These are phyloP conservation scores for Globisporangium abappressorium DNA, from an alignment of 352 stramenopile genomes.

Conservation along the genomic window DNA sequence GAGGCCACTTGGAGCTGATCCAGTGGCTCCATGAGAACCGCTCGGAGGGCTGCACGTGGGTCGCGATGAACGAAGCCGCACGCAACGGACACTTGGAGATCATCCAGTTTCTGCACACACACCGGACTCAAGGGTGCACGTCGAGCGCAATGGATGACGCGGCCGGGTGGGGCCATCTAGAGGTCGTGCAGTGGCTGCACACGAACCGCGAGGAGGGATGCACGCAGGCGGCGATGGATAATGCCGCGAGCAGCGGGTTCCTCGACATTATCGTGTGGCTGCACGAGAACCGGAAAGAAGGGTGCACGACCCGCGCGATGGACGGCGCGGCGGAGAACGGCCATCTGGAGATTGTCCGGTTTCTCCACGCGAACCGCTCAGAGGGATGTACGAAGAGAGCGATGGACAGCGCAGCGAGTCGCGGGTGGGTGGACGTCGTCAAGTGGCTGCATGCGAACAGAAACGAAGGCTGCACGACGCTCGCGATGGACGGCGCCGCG, in stretches of 20 bases:
- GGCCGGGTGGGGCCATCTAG: constrained; percentile 11
- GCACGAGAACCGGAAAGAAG: constrained; percentile 4
- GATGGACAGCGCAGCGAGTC: constrained; percentile 11
- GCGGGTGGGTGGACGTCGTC: constrained; percentile 12
- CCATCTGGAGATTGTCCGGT: constrained; percentile 8
- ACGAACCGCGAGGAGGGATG: constrained; percentile 7
- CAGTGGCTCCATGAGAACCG: constrained; percentile 20
- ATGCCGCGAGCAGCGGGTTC: constrained; percentile 7
- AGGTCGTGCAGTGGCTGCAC: constrained; percentile 15
- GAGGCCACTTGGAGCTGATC: constrained; percentile 13
- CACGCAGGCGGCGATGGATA: constrained; percentile 13
- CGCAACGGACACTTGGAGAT: constrained; percentile 13
- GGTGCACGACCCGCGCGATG: constrained; percentile 14
- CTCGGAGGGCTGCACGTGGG: constrained; percentile 18
- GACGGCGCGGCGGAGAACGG: constrained; percentile 16
- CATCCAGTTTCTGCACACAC: constrained; percentile 11
- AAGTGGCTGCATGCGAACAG: constrained; percentile 20
- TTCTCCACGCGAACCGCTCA: constrained; percentile 4
- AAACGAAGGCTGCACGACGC: constrained; percentile 21
- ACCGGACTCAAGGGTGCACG: constrained; percentile 11
- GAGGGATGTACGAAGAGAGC: constrained; percentile 12
- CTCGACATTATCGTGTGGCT: constrained; percentile 14
- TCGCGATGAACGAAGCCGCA: constrained; percentile 17
- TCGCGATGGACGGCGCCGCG: constrained; percentile 28
- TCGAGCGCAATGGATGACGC: constrained; percentile 9